Conservation (phyloP, 345 rosid species). For the Citropsis articulata region DNA sequence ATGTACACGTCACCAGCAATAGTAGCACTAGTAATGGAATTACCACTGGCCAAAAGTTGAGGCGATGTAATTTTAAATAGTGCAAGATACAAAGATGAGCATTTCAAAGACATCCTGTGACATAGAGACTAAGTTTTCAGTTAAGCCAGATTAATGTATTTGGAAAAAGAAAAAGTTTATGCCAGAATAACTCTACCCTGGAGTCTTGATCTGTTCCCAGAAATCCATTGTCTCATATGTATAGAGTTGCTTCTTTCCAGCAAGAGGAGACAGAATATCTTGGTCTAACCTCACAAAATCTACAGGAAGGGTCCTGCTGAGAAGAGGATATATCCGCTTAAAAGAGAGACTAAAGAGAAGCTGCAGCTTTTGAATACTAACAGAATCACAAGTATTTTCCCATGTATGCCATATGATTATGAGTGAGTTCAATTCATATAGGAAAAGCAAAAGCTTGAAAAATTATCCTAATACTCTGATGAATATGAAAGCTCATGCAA, state of each 20-base stretch:
- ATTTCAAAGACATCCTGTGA: conserved; percentile 60
- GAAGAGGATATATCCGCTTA: background rate
- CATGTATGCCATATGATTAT: no score
- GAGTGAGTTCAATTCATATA: background rate
- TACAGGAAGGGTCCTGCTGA: conserved; percentile 29
- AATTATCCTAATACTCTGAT: background rate
- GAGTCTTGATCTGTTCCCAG: conserved; percentile 94
- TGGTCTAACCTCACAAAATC: conserved; percentile 88
- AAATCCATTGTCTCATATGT: conserved; percentile 72
- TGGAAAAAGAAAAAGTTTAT: background rate
- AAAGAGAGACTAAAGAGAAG: background rate
- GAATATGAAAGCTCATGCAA: background rate
- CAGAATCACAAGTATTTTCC: background rate
- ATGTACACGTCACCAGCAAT: conserved; percentile 70
- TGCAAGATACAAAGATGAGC: conserved; percentile 71
- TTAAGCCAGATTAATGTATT: background rate
- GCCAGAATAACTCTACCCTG: conserved; percentile 42
- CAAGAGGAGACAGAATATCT: conserved; percentile 84
- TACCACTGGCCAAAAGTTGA: conserved; percentile 56
- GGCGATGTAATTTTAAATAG: conserved; percentile 55
- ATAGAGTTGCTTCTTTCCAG: conserved; percentile 81
- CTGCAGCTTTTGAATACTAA: background rate
- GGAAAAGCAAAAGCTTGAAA: background rate
- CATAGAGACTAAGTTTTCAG: conserved; percentile 10
- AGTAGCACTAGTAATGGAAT: conserved; percentile 46